phyloP scores from a whole-genome alignment of 352 stramenopile species.

The Peronosclerospora sorghi region DNA sequence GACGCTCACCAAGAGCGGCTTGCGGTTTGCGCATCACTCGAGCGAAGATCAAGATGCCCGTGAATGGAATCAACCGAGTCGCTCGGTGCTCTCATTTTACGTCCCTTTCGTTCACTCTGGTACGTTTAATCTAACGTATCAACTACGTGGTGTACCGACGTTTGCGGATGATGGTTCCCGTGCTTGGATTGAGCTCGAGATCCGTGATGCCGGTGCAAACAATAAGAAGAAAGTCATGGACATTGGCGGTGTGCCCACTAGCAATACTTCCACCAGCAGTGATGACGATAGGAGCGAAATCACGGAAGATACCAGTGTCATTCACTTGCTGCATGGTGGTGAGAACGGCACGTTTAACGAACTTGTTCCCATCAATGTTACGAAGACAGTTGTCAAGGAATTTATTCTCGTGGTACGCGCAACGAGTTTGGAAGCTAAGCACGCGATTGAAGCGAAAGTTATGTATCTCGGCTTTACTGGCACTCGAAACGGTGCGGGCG shows the following conservation, averaged over 20 bases:
- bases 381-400: conserved; percentile 28
- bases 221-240: conserved; percentile 11
- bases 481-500: conserved; percentile 36
- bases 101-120: conserved; percentile 41
- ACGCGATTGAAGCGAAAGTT: conserved; percentile 41
- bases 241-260: conserved; percentile 5
- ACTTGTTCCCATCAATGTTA: conserved; percentile 44
- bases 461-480: conserved; percentile 38
- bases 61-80: conserved; percentile 18
- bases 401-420: conserved; percentile 53
- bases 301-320: conserved; percentile 16
- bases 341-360: conserved; percentile 60
- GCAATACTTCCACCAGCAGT: conserved; percentile 1
- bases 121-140: conserved; percentile 54
- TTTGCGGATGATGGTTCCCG: conserved; percentile 44
- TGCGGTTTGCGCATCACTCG: conserved; percentile 32
- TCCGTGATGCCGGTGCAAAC: conserved; percentile 15
- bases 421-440: conserved; percentile 27
- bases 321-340: conserved; percentile 47
- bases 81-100: conserved; percentile 45
- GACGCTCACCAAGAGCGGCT: conserved; percentile 53
- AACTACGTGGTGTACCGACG: conserved; percentile 47
- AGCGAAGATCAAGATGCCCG: conserved; percentile 11
- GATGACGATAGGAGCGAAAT: neutral
- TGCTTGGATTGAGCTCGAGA: conserved; percentile 64